Evolutionary conservation across 768 basidiomycete species (phyloP).

Genomic region (Pleurotus giganteus): DNA sequence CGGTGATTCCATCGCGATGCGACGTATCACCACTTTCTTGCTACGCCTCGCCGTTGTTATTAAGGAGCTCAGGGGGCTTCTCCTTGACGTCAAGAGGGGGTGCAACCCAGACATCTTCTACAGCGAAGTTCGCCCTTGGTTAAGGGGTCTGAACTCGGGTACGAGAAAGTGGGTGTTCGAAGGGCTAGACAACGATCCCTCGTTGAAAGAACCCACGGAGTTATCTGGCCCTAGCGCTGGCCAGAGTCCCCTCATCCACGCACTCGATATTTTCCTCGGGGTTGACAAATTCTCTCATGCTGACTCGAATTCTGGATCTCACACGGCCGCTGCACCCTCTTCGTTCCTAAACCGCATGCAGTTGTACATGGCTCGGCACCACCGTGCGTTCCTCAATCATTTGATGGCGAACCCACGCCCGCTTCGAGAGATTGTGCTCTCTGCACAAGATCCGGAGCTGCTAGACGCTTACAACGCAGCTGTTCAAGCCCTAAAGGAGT

Average conservation of each 20-base stretch:
- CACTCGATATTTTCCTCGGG: slow-evolving; percentile 73
- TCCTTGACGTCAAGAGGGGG: slow-evolving; percentile 65
- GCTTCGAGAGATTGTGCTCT: slow-evolving; percentile 52
- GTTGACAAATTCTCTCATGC: slow-evolving; percentile 50
- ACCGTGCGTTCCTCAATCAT: slow-evolving; percentile 75
- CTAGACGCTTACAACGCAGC: slow-evolving; percentile 62
- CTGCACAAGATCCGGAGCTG: slow-evolving; percentile 26
- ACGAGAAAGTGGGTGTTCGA: slow-evolving; percentile 55
- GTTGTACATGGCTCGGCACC: slow-evolving; percentile 79
- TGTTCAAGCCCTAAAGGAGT: slow-evolving; percentile 62
- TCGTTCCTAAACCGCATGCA: slow-evolving; percentile 74
- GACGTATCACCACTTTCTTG: slow-evolving; percentile 69
- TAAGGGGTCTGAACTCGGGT: slow-evolving; percentile 66
- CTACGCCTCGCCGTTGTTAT: slow-evolving; percentile 61
- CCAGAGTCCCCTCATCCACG: slow-evolving; percentile 78
- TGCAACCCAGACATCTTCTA: slow-evolving; percentile 81
- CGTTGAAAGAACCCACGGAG: slow-evolving; percentile 43
- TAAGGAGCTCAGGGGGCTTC: slow-evolving; percentile 59
- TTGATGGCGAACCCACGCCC: slow-evolving; percentile 59
- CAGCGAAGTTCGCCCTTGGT: slow-evolving; percentile 78
- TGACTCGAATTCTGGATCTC: slow-evolving; percentile 20
- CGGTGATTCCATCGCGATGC: slow-evolving; percentile 61
- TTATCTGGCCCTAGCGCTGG: slow-evolving; percentile 86
- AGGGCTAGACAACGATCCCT: slow-evolving; percentile 47
- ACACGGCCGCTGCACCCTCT: slow-evolving; percentile 14